Percentiles rank a stretch among this genome's conserved stretches.
Evolutionary conservation across 306 rosid species (phyloP).

Genomic region (Medicago lupulina): DNA sequence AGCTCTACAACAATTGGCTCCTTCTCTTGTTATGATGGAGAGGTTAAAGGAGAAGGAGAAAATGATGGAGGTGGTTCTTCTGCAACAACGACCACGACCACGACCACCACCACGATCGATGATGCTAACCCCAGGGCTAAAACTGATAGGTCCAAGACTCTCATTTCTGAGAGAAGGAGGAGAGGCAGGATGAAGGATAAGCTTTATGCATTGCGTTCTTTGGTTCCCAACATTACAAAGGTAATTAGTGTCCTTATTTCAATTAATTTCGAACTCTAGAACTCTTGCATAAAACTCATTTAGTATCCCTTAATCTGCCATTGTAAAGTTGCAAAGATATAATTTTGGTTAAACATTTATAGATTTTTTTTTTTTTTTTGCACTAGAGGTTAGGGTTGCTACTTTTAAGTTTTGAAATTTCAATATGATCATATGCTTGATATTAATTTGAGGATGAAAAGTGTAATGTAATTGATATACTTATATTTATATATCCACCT

Average conservation of each 20-base stretch:
- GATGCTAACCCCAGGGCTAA: slow-evolving; percentile 49
- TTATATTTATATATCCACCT: neutral
- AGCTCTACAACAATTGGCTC: slow-evolving; percentile 51
- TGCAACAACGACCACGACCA: slow-evolving; percentile 34
- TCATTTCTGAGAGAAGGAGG: slow-evolving; percentile 81
- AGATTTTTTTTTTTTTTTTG: too few species aligned
- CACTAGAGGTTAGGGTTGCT: slow-evolving; percentile 5
- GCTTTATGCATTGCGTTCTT: slow-evolving; percentile 81
- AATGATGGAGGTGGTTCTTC: slow-evolving; percentile 57
- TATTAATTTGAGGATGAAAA: neutral
- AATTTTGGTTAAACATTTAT: neutral
- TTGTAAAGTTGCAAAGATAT: neutral
- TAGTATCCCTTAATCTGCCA: neutral
- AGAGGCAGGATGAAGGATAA: slow-evolving; percentile 89
- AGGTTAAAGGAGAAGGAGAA: slow-evolving; percentile 45
- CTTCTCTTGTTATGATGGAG: slow-evolving; percentile 54
- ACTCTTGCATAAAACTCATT: neutral
- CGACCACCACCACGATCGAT: slow-evolving; percentile 38
- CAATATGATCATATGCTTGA: neutral
- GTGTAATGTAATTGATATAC: neutral
- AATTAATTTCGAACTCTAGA: neutral
- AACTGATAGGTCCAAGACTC: slow-evolving; percentile 72
- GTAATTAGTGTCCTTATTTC: slow-evolving; percentile 37
- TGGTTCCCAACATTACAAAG: slow-evolving; percentile 93
- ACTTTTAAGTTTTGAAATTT: neutral